Percentiles rank a stretch among this genome's conserved stretches.
Evolutionary conservation across 176 grass and related monocot genomes (phyloP).

Genomic region (Phoenix dactylifera): DNA sequence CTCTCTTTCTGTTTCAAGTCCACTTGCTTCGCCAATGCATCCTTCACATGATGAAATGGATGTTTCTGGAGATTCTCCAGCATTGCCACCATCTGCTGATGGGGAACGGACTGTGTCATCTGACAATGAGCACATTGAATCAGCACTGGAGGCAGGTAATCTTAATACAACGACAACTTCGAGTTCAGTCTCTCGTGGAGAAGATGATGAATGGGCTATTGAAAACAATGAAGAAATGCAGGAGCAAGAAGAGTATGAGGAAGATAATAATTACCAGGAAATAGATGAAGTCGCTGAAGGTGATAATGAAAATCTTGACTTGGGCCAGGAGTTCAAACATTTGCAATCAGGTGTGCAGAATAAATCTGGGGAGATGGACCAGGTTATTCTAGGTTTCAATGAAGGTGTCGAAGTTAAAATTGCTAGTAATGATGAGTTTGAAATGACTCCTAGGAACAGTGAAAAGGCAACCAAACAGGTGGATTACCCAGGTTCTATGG

Average conservation of each 20-base stretch:
- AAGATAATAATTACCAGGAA: constrained; percentile 41
- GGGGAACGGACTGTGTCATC: constrained; percentile 54
- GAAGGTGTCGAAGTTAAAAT: constrained; percentile 92
- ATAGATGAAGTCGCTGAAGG: constrained; percentile 50
- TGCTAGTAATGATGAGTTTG: constrained; percentile 45
- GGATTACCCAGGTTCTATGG: constrained; percentile 18
- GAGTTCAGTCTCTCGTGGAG: constrained; percentile 41
- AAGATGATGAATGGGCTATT: constrained; percentile 70
- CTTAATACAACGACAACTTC: constrained; percentile 37
- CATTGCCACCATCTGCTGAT: constrained; percentile 88
- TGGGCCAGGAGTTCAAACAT: constrained; percentile 48
- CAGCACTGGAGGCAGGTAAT: constrained; percentile 31
- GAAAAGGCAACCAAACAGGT: constrained; percentile 31
- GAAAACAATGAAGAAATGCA: constrained; percentile 47
- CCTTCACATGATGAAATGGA: constrained; percentile 93
- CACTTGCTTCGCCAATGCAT: constrained; percentile 66
- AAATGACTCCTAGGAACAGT: constrained; percentile 38
- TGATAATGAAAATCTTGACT: constrained; percentile 50
- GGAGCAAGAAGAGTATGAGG: constrained; percentile 61
- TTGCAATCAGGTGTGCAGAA: constrained; percentile 20
- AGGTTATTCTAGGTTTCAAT: constrained; percentile 89
- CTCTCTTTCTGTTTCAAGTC: constrained; percentile 85
- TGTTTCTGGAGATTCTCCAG: constrained; percentile 84
- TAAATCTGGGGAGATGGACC: constrained; percentile 42
- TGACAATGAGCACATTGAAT: constrained; percentile 44